These are phyloP conservation scores for Cicer chorassanicum DNA, from an alignment of 306 rosid genomes.

Conservation along the genomic window DNA sequence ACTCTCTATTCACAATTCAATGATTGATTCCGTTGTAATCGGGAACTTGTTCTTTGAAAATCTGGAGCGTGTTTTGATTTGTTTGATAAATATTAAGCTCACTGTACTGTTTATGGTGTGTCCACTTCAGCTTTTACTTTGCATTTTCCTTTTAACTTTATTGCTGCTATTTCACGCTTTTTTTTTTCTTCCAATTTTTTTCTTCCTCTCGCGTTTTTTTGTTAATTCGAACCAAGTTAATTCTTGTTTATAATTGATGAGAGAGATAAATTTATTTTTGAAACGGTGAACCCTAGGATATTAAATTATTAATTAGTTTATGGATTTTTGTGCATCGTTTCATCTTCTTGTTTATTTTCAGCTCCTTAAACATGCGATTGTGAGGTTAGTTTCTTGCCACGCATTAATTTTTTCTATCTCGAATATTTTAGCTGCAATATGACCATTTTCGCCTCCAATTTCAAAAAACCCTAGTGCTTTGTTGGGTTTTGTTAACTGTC, in stretches of 20 bases:
- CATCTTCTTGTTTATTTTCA: conserved; percentile 35
- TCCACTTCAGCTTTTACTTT: conserved; percentile 64
- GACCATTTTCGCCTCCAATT: conserved; percentile 31
- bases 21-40: conserved; percentile 51
- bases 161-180: conserved; percentile 47
- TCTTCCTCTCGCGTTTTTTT: conserved; percentile 35
- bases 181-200: neutral
- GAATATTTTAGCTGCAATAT: conserved; percentile 34
- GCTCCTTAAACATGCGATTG: conserved; percentile 25
- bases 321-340: conserved; percentile 39
- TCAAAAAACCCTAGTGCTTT: conserved; percentile 65
- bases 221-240: conserved; percentile 37
- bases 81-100: conserved; percentile 47
- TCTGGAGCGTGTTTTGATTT: conserved; percentile 48
- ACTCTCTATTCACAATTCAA: conserved; percentile 28
- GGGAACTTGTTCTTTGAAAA: conserved; percentile 25
- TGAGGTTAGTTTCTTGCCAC: conserved; percentile 39
- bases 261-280: conserved; percentile 46
- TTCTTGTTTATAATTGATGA: conserved; percentile 35
- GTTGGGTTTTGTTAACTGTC: conserved; percentile 36
- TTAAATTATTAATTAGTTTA: conserved; percentile 8
- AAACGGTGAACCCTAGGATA: conserved; percentile 57
- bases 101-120: conserved; percentile 69
- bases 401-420: conserved; percentile 32
- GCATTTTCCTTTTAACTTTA: conserved; percentile 46